Evolutionary conservation across 2,329 filamentous ascomycete genomes (phyloP), one percentile per base, ranked within the genome.

Genomic region (Zalaria sp.): DNA sequence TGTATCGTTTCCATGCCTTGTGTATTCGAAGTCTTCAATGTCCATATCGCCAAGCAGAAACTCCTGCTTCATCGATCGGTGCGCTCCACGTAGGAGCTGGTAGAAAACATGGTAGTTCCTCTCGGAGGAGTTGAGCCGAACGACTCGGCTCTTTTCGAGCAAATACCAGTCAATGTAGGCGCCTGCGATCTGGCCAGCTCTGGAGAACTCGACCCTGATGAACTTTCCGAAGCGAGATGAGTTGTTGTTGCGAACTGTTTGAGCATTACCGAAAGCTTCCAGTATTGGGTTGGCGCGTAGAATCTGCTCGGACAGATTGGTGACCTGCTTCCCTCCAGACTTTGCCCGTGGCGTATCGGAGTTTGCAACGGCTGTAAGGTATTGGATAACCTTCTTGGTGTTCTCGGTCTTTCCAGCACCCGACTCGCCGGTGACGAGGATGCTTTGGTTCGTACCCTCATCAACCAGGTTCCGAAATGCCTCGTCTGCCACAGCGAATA

Each of bases 91-190:
- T 3, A 98, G 68, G 10, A 98, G 72, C 61, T 98, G 93, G 57
- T 98, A 98, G 61, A 98, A 98, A 43, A 98, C 72, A 59, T 98
- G 91, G 58, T 98, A 98, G 55, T 93, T 98, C 41, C 91, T 79
- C 65, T 98, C 91, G 43, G 86, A 83, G 1, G 75, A 58, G 55
- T 93, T 94, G 46, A 94, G 76, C 35, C 80, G 81, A 18, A 98
- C 89, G 5, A 98, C 91, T 52, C 91, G 77, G n/a, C 91, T 98
- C 62, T 98, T 98, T 57, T 98, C 91, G 9, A 98, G 68, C 1
- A 98, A 71, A 62, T 96, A 98, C 91, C 91, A 98, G 59, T 98
- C 88, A 50, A 98, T 96, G 64, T 87, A 95, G 25, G 91, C 91
- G 31, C 93, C 93, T 3, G 83, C 83, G 50, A 98, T 98, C 42